Base-by-base conservation (phyloP, 371 early-diverging fungal species). In the Mortierella sp. region DNA sequence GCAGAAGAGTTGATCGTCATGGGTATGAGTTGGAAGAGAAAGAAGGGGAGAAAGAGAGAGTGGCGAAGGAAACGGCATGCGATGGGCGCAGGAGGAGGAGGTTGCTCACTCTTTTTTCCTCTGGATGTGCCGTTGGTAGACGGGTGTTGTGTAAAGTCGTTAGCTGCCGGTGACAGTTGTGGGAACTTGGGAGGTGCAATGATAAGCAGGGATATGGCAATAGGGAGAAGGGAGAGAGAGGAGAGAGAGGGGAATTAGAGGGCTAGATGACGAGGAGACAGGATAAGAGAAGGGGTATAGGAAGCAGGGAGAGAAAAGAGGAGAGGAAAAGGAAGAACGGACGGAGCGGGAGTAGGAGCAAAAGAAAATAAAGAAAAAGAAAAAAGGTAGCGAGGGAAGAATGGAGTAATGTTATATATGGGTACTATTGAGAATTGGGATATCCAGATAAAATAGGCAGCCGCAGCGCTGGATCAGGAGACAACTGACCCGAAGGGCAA, bases 91-190 rank as follows among this genome's bases (percentile, higher is more conserved):
- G 9, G 37, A n/a, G 37, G 37, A 9, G 37, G 37, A 9, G 37
- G 37, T 9, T 37, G 37, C 37, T 37, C 37, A 37, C 37, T 37
- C 9, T 37, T 37, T 37, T 9, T 37, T 9, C 9, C 9, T 37
- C 37, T 37, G 37, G 37, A 37, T 37, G 37, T 48, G 43, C 62
- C 50, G 62, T 61, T 25, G 48, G 28, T 29, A 48, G 47, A 50
- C 21, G 29, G 47, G 47, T 23, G 29, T n/a, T 23, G 14, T 50
- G 14, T 18, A 37, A 37, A 9, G 37, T 37, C 37, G 37, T 37
- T 37, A 9, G 37, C 37, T 37, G 37, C 37, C 37, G 37, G 9
- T 37, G 37, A 9, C 37, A 37, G 37, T 37, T 37, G 37, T 37
- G 9, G 37, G 5, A 37, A 9, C 5, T 37, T 37, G 37, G 37